phyloP scores from a whole-genome alignment of 208 protist genomes.

The Paratrypanosoma confusum region DNA sequence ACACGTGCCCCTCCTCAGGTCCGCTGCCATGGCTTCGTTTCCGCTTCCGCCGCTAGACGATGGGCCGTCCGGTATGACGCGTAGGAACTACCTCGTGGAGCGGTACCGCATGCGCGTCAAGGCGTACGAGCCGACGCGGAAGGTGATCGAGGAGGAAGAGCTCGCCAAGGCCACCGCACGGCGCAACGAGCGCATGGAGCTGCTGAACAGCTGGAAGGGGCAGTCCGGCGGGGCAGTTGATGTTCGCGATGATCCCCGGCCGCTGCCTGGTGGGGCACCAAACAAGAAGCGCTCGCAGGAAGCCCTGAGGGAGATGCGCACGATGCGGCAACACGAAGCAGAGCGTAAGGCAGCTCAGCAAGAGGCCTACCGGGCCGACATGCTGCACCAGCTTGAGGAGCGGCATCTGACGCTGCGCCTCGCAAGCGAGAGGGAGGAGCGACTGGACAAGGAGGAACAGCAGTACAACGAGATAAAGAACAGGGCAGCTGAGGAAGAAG shows the following conservation, averaged over 20 bases:
- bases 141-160: slow-evolving; percentile 53
- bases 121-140: slow-evolving; percentile 36
- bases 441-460: slow-evolving; percentile 30
- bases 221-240: slow-evolving; percentile 9
- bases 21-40: too few relatives aligned
- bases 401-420: slow-evolving; percentile 34
- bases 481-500: slow-evolving; percentile 26
- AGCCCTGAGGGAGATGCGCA: slow-evolving; percentile 10
- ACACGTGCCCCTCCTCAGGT: too few relatives aligned
- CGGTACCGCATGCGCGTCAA: slow-evolving; percentile 50
- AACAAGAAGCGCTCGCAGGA: slow-evolving; percentile 30
- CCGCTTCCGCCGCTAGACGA: slow-evolving; percentile 54
- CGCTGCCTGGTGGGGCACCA: slow-evolving; percentile 45
- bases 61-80: slow-evolving; percentile 46
- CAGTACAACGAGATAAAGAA: slow-evolving; percentile 33
- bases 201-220: slow-evolving; percentile 36
- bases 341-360: slow-evolving; percentile 58
- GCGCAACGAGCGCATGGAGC: slow-evolving; percentile 26
- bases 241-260: slow-evolving; percentile 13
- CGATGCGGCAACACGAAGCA: slow-evolving; percentile 35
- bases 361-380: slow-evolving; percentile 44
- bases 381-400: slow-evolving; percentile 47
- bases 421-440: slow-evolving; percentile 31
- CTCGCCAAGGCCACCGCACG: slow-evolving; percentile 30
- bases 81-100: slow-evolving; percentile 72